phyloP scores from a whole-genome alignment of 805 yeast genomes.

The Wickerhamiella bombiphila region DNA sequence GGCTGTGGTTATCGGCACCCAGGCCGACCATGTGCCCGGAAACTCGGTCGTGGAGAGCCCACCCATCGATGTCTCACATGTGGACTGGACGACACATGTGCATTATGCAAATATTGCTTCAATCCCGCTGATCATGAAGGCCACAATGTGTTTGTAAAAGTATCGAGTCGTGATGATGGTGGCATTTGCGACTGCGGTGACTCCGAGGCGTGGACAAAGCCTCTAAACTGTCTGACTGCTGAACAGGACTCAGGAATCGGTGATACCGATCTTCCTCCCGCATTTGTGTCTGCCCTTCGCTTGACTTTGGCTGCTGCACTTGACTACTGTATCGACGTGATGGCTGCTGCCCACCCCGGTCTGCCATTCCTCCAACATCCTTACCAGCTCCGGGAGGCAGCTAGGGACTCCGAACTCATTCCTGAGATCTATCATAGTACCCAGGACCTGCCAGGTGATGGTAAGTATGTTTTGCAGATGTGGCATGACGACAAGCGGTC shows the following conservation, averaged over 20 bases:
- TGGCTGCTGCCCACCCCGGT: constrained; percentile 16
- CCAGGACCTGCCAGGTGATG: constrained; percentile 28
- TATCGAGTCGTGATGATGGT: constrained; percentile 46
- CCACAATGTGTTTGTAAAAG: constrained; percentile 53
- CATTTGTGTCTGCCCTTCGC: constrained; percentile 37
- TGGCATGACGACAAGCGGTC: constrained; percentile 76
- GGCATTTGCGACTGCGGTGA: constrained; percentile 89
- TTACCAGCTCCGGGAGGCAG: constrained; percentile 20
- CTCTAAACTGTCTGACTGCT: constrained; percentile 35
- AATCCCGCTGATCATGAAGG: constrained; percentile 53
- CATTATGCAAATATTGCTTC: constrained; percentile 64
- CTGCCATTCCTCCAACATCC: constrained; percentile 18
- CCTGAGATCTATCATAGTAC: constrained; percentile 33
- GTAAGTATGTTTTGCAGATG: constrained; percentile 39
- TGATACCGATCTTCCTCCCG: constrained; percentile 26
- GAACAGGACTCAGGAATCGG: constrained; percentile 17
- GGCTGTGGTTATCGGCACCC: constrained; percentile 31
- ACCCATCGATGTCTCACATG: constrained; percentile 63
- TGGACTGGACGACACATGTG: constrained; percentile 73
- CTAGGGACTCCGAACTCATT: constrained; percentile 25
- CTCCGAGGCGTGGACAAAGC: constrained; percentile 59
- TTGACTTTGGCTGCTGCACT: constrained; percentile 17
- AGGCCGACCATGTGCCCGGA: constrained; percentile 58
- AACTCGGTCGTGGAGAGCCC: constrained; percentile 65
- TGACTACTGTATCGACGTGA: constrained; percentile 24